Conservation (phyloP, 2,329 filamentous ascomycete species). For the Chalaropsis thielavioides region DNA sequence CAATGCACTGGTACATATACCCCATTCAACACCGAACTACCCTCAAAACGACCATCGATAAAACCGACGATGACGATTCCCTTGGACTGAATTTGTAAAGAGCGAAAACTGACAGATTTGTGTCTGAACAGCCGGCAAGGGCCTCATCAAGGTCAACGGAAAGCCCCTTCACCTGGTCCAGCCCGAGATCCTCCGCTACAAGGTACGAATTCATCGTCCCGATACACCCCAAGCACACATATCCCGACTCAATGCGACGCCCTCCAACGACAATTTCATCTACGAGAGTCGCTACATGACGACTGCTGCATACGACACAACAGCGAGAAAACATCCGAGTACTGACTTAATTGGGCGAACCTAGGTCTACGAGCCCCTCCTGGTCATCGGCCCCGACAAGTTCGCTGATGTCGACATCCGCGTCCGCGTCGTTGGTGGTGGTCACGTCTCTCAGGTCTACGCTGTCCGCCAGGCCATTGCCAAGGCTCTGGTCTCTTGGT, state of each 20-base stretch:
- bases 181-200: conserved; percentile 95
- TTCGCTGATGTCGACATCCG: conserved; percentile 95
- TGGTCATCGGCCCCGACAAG: conserved; percentile 95
- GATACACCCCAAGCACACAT: not conserved
- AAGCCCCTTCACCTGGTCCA: conserved; percentile 86
- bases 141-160: conserved; percentile 98
- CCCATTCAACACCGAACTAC: conserved; percentile 8
- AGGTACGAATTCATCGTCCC: conserved; percentile 41
- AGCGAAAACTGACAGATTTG: conserved; percentile 14
- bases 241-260: not conserved
- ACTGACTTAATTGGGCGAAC: conserved; percentile 10
- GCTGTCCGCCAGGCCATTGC: conserved; percentile 97
- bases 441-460: conserved; percentile 95
- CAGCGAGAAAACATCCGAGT: not conserved
- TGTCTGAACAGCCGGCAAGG: conserved; percentile 31
- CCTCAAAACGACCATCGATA: conserved; percentile 6
- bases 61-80: conserved; percentile 3
- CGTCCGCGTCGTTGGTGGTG: conserved; percentile 90
- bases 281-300: not conserved
- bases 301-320: not conserved
- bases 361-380: conserved; percentile 93
- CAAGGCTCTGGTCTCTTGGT: conserved; percentile 69
- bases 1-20: conserved; percentile 56
- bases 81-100: not conserved
- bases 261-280: not conserved